Percentiles rank a stretch among this genome's conserved stretches.
Conservation (phyloP, 768 basidiomycete genomes). For the Leccinum imitatum region DNA sequence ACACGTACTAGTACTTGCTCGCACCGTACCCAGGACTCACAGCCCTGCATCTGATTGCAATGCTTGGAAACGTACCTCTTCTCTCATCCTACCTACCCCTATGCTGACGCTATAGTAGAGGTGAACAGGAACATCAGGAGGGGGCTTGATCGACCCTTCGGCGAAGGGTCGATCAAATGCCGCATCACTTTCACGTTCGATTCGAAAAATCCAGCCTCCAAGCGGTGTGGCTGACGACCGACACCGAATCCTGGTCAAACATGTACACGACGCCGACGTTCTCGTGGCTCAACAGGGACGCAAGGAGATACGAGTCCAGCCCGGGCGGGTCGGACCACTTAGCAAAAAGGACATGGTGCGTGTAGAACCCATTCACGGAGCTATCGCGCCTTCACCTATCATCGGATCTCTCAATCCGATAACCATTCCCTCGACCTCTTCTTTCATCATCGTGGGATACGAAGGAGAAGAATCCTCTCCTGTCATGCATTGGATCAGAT, state of each 20-base stretch:
- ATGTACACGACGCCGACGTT: conserved; percentile 31
- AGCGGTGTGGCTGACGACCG: conserved; percentile 43
- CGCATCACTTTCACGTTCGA: conserved; percentile 34
- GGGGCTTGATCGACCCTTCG: conserved; percentile 18
- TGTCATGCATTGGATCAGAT: conserved; percentile 18
- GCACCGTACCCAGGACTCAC: conserved; percentile 36
- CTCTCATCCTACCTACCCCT: conserved; percentile 13
- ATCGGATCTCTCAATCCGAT: conserved; percentile 17
- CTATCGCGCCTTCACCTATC: not conserved
- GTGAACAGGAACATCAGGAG: conserved; percentile 38
- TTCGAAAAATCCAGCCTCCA: conserved; percentile 47
- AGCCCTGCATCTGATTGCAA: conserved; percentile 22
- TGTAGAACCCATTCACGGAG: not conserved
- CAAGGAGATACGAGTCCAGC: conserved; percentile 36
- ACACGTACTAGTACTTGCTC: conserved; percentile 33
- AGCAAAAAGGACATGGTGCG: conserved; percentile 30
- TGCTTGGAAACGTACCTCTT: conserved; percentile 28
- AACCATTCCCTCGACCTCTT: conserved; percentile 37
- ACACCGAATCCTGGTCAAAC: conserved; percentile 31
- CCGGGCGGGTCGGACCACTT: conserved; percentile 34
- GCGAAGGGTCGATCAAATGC: conserved; percentile 1
- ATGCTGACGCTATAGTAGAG: conserved; percentile 21
- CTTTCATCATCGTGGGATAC: not conserved
- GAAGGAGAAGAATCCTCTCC: not conserved
- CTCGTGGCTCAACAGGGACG: conserved; percentile 32